Conservation (phyloP, 371 early-diverging fungal species). For the Saksenaea vasiformis region DNA sequence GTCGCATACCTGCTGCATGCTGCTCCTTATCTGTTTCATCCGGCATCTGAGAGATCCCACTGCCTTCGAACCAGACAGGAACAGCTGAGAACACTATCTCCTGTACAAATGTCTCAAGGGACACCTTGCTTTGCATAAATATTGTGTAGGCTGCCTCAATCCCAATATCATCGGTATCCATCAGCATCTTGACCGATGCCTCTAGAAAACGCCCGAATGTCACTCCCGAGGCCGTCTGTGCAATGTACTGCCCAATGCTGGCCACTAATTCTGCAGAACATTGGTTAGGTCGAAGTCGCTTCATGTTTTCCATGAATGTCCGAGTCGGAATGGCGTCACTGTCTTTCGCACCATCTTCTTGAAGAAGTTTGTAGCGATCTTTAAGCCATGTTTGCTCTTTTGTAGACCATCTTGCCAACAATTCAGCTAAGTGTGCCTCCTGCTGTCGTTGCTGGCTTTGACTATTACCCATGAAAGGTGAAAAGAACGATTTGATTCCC, state of each 20-base stretch:
- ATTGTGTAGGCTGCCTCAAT: conserved; percentile 13
- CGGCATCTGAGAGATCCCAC: conserved; percentile 2
- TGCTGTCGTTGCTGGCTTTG: conserved; percentile 10
- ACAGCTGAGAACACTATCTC: conserved; percentile 22
- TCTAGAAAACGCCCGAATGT: conserved; percentile 3
- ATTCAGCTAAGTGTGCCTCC: not conserved
- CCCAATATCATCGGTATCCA: not conserved
- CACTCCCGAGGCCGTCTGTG: not conserved
- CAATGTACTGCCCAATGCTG: conserved; percentile 1
- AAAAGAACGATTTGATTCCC: not conserved
- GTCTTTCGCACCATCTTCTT: not conserved
- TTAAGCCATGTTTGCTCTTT: conserved; percentile 16
- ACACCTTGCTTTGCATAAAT: conserved; percentile 12
- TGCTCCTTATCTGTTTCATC: conserved; percentile 5
- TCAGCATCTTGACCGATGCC: not conserved
- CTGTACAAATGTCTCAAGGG: conserved; percentile 26
- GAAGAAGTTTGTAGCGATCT: conserved; percentile 9
- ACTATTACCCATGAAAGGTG: conserved; percentile 19
- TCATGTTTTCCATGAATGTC: not conserved
- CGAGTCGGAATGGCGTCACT: not conserved
- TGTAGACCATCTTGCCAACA: conserved; percentile 9
- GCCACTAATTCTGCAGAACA: not conserved
- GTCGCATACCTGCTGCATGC: not conserved
- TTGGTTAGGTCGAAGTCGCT: not conserved
- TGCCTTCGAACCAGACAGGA: conserved; percentile 37